phyloP scores from a whole-genome alignment of 1,139 yeast genomes.

The Suhomyces guaymorum region DNA sequence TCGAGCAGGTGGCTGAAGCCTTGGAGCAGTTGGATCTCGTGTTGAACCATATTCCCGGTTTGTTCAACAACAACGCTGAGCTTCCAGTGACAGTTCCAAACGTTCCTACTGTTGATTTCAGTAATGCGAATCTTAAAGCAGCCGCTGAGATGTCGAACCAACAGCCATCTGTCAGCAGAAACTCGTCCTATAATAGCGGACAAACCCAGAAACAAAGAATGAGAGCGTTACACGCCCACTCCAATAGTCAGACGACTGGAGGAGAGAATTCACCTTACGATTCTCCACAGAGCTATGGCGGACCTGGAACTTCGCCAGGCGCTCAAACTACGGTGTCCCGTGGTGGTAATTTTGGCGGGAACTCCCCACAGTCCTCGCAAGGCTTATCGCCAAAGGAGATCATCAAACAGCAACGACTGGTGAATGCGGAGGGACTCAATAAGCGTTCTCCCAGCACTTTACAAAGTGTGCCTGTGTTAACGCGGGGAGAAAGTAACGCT shows the following conservation, averaged over 20 bases:
- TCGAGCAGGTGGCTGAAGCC: constrained; percentile 73
- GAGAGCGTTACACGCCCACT: constrained; percentile 10
- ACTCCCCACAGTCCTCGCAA: constrained; percentile 36
- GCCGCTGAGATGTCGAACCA: neutral
- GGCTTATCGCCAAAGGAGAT: constrained; percentile 37
- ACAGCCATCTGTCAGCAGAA: neutral
- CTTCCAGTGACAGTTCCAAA: constrained; percentile 42
- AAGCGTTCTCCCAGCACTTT: constrained; percentile 6
- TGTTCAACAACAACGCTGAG: constrained; percentile 49
- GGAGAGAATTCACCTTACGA: constrained; percentile 20
- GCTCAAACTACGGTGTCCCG: constrained; percentile 17
- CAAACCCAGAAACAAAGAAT: constrained; percentile 2
- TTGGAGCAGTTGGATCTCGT: constrained; percentile 65
- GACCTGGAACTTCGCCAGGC: constrained; percentile 6
- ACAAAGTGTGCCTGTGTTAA: constrained; percentile 5
- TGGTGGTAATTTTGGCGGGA: constrained; percentile 19
- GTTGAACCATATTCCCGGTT: constrained; percentile 65
- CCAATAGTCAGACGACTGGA: constrained; percentile 6
- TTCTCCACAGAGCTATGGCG: constrained; percentile 25
- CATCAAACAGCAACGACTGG: constrained; percentile 22
- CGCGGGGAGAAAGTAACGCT: constrained; percentile 5
- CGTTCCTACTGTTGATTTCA: constrained; percentile 23
- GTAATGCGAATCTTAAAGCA: neutral
- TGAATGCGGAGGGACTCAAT: constrained; percentile 1
- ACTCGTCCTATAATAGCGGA: neutral